phyloP scores from a whole-genome alignment of 345 rosid species.

The Acer saccharum region DNA sequence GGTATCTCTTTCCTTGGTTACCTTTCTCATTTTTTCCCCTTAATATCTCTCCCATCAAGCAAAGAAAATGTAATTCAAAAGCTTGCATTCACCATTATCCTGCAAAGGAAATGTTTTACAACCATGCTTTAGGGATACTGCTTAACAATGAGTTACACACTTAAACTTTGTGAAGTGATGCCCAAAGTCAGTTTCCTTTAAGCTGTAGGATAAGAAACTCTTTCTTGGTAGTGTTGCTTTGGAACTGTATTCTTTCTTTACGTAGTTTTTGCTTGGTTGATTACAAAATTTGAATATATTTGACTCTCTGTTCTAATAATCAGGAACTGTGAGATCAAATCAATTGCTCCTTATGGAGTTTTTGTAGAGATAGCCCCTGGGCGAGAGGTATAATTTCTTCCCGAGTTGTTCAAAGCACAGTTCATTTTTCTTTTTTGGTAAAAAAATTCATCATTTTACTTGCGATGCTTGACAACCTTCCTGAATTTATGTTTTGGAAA shows the following conservation, averaged over 20 bases:
- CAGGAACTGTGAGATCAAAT: slow-evolving; percentile 93
- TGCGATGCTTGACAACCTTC: neutral
- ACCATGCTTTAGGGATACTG: neutral
- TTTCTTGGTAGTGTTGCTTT: slow-evolving; percentile 1
- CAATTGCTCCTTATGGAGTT: slow-evolving; percentile 87
- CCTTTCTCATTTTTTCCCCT: neutral
- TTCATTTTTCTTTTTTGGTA: neutral
- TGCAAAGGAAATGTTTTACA: neutral
- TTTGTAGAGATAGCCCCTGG: slow-evolving; percentile 98
- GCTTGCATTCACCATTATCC: neutral
- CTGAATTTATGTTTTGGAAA: slow-evolving; percentile 7
- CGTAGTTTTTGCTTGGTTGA: slow-evolving; percentile 14
- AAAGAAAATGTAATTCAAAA: neutral
- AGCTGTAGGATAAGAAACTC: slow-evolving; percentile 7
- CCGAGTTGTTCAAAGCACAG: neutral
- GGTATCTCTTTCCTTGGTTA: slow-evolving; percentile 41
- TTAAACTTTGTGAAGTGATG: neutral
- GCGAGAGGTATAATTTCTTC: slow-evolving; percentile 66
- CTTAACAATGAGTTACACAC: neutral
- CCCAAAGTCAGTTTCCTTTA: neutral
- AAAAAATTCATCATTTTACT: neutral
- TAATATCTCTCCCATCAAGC: neutral
- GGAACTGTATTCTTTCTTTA: slow-evolving; percentile 6
- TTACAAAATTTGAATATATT: slow-evolving; percentile 1
- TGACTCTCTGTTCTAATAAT: slow-evolving; percentile 25